Evolutionary conservation across 176 grass and related monocot genomes (phyloP).

Genomic region (Typha latifolia): DNA sequence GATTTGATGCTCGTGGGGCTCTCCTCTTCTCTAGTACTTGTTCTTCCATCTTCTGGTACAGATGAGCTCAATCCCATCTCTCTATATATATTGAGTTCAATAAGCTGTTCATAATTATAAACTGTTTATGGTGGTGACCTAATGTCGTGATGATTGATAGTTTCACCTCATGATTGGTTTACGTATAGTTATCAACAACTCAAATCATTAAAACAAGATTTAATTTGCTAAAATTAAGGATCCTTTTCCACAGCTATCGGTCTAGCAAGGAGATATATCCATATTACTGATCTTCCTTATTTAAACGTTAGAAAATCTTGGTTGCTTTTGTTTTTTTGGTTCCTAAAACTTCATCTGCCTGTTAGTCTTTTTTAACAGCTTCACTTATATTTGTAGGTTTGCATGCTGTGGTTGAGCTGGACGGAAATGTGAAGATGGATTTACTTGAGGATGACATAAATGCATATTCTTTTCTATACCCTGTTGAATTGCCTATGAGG

Average conservation of each 20-base stretch:
- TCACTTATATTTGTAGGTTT: constrained; percentile 31
- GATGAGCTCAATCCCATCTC: neutral
- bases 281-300: too few species aligned
- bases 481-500: constrained; percentile 50
- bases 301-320: too few species aligned
- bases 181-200: too few species aligned
- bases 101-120: neutral
- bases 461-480: constrained; percentile 80
- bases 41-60: constrained; percentile 38
- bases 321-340: neutral
- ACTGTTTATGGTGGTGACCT: neutral
- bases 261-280: too few species aligned
- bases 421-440: constrained; percentile 70
- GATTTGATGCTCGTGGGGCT: constrained; percentile 53
- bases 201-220: too few species aligned
- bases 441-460: constrained; percentile 59
- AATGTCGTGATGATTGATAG: neutral
- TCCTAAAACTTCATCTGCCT: neutral
- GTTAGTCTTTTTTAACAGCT: neutral
- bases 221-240: too few species aligned
- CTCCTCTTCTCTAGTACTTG: constrained; percentile 34
- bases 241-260: too few species aligned
- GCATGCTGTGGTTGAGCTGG: constrained; percentile 40
- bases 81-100: neutral
- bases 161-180: too few species aligned